Percentiles rank a stretch among this genome's conserved stretches.
phyloP scores from a whole-genome alignment of 2,329 filamentous ascomycete species.

The Rutstroemia sp. region DNA sequence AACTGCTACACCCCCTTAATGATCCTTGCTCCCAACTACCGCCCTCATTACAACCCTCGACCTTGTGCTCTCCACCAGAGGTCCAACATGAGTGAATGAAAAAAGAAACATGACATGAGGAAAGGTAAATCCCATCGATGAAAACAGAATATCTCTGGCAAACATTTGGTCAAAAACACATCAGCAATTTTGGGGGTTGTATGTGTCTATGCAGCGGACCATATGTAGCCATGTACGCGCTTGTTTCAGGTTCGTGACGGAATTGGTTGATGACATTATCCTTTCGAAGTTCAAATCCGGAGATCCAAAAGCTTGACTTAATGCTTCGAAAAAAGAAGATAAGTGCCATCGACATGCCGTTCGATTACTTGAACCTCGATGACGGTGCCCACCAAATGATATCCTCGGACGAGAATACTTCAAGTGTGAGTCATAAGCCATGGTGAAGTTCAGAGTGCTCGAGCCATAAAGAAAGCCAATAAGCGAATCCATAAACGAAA shows the following conservation, averaged over 20 bases:
- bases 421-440: constrained; percentile 21
- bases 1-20: constrained; percentile 5
- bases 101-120: not conserved
- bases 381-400: constrained; percentile 8
- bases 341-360: constrained; percentile 30
- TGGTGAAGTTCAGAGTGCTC: constrained; percentile 26
- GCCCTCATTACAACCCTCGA: constrained; percentile 1
- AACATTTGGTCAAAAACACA: not conserved
- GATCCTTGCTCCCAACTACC: not conserved
- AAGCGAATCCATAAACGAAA: constrained; percentile 23
- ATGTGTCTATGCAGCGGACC: not conserved
- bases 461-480: constrained; percentile 29
- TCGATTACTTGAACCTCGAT: constrained; percentile 26
- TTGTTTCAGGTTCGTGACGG: constrained; percentile 5
- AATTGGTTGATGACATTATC: constrained; percentile 12
- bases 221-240: not conserved
- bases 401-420: not conserved
- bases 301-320: constrained; percentile 17
- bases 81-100: not conserved
- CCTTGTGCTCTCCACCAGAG: not conserved
- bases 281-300: constrained; percentile 14
- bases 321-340: constrained; percentile 22
- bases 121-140: not conserved
- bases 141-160: constrained; percentile 2
- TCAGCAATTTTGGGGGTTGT: not conserved